A percentile compares a stretch with the other conserved stretches of the same genome.
Evolutionary conservation across 345 rosid species (phyloP).

Genomic region (Raphanus raphanistrum): DNA sequence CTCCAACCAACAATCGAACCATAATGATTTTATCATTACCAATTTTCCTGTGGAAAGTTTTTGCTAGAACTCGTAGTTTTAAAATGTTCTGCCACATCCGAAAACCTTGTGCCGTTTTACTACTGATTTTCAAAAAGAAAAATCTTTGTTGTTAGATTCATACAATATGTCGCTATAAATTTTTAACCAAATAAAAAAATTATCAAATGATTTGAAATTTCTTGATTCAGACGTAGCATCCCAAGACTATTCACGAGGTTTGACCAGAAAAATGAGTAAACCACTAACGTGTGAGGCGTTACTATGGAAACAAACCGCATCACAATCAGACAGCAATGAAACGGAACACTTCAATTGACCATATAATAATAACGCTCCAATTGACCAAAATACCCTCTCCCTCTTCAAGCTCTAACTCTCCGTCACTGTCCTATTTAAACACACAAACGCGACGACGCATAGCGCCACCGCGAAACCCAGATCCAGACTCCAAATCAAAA

Average conservation of each 20-base stretch:
- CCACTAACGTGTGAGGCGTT: constrained; percentile 1
- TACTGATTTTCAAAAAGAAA: not conserved
- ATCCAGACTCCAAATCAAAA: constrained; percentile 4
- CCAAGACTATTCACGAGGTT: not conserved
- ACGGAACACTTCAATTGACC: not conserved
- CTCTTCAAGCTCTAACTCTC: constrained; percentile 6
- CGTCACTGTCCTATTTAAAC: constrained; percentile 20
- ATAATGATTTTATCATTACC: not conserved
- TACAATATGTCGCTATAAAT: not conserved
- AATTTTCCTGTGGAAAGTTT: not conserved
- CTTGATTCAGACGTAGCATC: not conserved
- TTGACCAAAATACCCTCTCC: constrained; percentile 24
- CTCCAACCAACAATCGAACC: too few species aligned
- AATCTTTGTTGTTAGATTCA: too few species aligned
- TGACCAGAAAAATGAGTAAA: constrained; percentile 8
- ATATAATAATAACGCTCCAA: not conserved
- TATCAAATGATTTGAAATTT: not conserved
- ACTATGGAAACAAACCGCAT: not conserved
- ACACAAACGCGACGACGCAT: not conserved
- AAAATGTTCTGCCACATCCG: not conserved
- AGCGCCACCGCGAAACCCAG: constrained; percentile 22
- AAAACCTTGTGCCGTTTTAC: not conserved
- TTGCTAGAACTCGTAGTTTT: not conserved
- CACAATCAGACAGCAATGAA: constrained; percentile 1
- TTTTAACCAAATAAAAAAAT: too few species aligned